Percentiles rank a stretch among this genome's conserved stretches.
Conservation (phyloP, 257 asterid species). For the Petunia axillaris region DNA sequence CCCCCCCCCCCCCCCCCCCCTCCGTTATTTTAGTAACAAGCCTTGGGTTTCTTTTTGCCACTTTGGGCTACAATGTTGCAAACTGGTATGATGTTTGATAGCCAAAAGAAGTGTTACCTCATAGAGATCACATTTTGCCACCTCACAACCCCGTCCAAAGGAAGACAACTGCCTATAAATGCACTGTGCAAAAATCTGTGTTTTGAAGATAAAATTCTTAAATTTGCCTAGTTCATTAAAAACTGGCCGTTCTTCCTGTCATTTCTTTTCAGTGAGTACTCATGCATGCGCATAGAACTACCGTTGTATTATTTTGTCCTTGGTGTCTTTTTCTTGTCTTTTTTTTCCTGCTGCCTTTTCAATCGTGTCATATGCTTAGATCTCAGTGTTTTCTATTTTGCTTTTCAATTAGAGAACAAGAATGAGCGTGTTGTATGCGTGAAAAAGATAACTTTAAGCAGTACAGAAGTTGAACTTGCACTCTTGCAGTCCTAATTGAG, state of each 20-base stretch:
- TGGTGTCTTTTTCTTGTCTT: too few species aligned
- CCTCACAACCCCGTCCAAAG: neutral
- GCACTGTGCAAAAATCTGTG: neutral
- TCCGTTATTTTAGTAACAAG: neutral
- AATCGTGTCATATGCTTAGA: neutral
- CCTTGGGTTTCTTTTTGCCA: neutral
- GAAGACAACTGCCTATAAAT: neutral
- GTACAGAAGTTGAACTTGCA: too few species aligned
- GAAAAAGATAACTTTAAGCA: too few species aligned
- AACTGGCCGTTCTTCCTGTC: neutral
- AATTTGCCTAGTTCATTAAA: neutral
- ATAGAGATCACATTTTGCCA: neutral
- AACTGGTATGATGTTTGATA: neutral
- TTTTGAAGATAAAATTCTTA: neutral
- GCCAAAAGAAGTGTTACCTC: neutral
- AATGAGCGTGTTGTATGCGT: slow-evolving; percentile 83
- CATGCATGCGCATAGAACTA: neutral
- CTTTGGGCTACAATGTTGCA: neutral
- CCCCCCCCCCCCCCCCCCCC: neutral
- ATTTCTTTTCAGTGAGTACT: neutral
- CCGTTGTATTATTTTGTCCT: neutral
- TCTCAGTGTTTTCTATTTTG: neutral
- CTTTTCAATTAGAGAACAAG: slow-evolving; percentile 52
- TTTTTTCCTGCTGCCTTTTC: too few species aligned
- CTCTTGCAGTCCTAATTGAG: too few species aligned